Base-by-base conservation (phyloP, 2,329 filamentous ascomycete species). In the Curvularia hawaiiensis region DNA sequence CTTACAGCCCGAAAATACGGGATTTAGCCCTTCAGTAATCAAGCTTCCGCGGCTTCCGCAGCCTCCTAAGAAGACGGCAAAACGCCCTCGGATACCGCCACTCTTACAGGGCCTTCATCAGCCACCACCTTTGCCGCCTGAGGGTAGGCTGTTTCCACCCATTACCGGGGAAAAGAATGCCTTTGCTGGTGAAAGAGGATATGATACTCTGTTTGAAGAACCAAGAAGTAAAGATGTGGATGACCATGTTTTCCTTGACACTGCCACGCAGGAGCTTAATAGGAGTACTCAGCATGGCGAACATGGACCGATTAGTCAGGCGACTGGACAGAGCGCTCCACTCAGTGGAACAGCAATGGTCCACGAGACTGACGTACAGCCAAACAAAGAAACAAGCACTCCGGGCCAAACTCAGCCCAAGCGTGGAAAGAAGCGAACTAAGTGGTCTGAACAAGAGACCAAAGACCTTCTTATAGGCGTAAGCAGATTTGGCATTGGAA, bases 401-500 rank as follows among this genome's bases (percentile, higher is more conserved):
- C 39, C 40, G 35, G 24, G 28, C 14, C 52, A 51, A 30, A 40
- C 70, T 20, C 63, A 66, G 51, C 35, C 26, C 33, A 78, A 79
- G 49, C 79, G 80, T 43, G 76, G 77, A 33, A 84, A 81, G 60
- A 84, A 83, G 60, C 84, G 80, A 45, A 85, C 83, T 53, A 83
- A 81, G 60, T 89, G 86, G 86, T 83, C 83, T 1, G 82, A 87
- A n/a, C 77, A 85, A 60, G 86, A 89, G 70, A 88, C 85, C 0
- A 79, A 78, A 28, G 79, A 83, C 61, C 70, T 89, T 26, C 75
- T 88, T 12, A 77, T 80, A 55, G 86, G 86, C 0, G 86, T 88
- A 9, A 79, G 82, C 38, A 83, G 80, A 60, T 87, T 84, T 64
- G 86, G 86, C 1, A 84, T 88, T 58, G 86, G 86, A 3, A 86